A percentile compares a stretch with the other conserved stretches of the same genome.
Conservation (phyloP, 2,329 filamentous ascomycete genomes). For the Trichoderma brevicompactum region DNA sequence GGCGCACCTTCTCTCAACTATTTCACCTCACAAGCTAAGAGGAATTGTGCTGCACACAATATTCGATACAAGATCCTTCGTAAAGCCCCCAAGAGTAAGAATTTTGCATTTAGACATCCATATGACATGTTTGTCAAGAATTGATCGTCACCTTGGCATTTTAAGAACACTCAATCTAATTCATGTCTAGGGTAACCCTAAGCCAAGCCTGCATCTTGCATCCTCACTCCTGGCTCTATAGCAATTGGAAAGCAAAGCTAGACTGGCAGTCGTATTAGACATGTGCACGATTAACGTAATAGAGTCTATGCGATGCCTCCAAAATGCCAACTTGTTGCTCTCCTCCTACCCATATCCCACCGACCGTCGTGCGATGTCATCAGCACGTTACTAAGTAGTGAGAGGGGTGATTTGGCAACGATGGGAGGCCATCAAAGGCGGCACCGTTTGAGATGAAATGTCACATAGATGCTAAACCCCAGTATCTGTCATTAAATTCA, state of each 20-base stretch:
- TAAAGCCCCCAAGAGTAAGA: too few relatives aligned
- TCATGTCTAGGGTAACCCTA: conserved; percentile 1
- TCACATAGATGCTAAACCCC: conserved; percentile 18
- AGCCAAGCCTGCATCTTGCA: too few relatives aligned
- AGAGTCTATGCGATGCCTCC: conserved; percentile 34
- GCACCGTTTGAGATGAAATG: background rate
- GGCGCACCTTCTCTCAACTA: too few relatives aligned
- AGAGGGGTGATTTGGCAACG: conserved; percentile 49
- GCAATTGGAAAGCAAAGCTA: background rate
- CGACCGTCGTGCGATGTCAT: conserved; percentile 52
- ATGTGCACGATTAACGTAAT: conserved; percentile 4
- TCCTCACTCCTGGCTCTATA: too few relatives aligned
- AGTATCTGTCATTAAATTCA: conserved; percentile 28
- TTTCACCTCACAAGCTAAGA: too few relatives aligned
- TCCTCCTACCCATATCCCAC: conserved; percentile 75
- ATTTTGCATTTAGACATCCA: too few relatives aligned
- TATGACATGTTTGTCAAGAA: background rate
- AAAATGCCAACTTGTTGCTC: conserved; percentile 44
- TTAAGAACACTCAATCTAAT: background rate
- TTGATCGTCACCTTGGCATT: background rate
- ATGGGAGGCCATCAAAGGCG: background rate
- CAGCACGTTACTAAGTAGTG: conserved; percentile 72
- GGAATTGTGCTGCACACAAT: too few relatives aligned
- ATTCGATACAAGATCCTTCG: too few relatives aligned
- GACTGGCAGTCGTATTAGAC: background rate